A percentile compares a stretch with the other conserved stretches of the same genome.
These are phyloP conservation scores for Pichia eremophila DNA, from an alignment of 805 yeast genomes.

Conservation along the genomic window DNA sequence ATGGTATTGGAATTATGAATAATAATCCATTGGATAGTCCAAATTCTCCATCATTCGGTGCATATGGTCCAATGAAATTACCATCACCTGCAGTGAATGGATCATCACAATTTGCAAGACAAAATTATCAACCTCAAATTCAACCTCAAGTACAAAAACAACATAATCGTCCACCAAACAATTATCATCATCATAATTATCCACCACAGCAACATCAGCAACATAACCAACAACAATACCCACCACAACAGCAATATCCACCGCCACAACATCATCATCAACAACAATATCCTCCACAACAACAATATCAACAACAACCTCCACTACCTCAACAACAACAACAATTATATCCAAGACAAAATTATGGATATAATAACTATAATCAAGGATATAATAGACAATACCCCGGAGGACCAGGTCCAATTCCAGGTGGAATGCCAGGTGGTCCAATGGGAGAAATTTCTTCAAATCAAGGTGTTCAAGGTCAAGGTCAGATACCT, in stretches of 20 bases:
- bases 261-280: constrained; percentile 4
- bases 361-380: not conserved
- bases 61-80: constrained; percentile 8
- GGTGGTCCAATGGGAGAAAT: constrained; percentile 1
- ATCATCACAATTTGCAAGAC: not conserved
- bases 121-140: constrained; percentile 7
- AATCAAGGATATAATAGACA: not conserved
- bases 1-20: too few species aligned
- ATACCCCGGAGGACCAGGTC: not conserved
- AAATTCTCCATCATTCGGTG: constrained; percentile 3
- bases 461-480: constrained; percentile 7
- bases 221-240: too few species aligned
- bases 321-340: constrained; percentile 3
- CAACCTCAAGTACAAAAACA: not conserved
- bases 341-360: not conserved
- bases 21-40: constrained; percentile 3
- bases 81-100: constrained; percentile 3
- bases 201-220: too few species aligned
- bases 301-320: not conserved
- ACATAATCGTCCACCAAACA: not conserved
- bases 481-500: constrained; percentile 7
- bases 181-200: too few species aligned
- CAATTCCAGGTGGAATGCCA: not conserved
- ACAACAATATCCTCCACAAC: not conserved
- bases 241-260: too few species aligned